Evolutionary conservation across 176 grass and related monocot species (phyloP).

Genomic region (Thinopyrum elongatum): DNA sequence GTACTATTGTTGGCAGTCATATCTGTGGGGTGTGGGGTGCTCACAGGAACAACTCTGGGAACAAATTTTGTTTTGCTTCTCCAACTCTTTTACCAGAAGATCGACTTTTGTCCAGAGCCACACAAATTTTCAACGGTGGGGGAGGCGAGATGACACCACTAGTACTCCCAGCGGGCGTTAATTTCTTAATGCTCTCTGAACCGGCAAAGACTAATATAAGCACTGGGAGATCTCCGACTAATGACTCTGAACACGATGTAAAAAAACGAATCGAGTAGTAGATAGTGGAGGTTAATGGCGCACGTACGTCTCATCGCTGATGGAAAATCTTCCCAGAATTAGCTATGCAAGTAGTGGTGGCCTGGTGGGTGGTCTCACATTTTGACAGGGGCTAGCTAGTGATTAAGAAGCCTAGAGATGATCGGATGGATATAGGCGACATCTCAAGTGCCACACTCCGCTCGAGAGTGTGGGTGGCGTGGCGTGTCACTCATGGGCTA

Average conservation of each 20-base stretch:
- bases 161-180: not conserved
- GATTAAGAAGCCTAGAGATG: not conserved
- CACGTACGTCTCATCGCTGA: slow-evolving; percentile 5
- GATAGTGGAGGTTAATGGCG: slow-evolving; percentile 25
- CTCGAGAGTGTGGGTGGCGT: not conserved
- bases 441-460: slow-evolving; percentile 26
- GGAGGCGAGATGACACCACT: slow-evolving; percentile 17
- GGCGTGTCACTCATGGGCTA: slow-evolving; percentile 29
- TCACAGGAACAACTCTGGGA: no score
- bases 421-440: slow-evolving; percentile 2
- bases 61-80: no score
- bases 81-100: not conserved
- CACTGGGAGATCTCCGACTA: not conserved
- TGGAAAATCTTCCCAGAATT: not conserved
- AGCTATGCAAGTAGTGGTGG: not conserved
- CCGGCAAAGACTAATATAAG: not conserved
- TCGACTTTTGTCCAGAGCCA: not conserved
- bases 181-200: not conserved
- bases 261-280: not conserved
- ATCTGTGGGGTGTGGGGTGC: no score
- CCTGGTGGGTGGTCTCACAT: not conserved
- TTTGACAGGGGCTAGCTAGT: not conserved
- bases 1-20: no score
- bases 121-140: slow-evolving; percentile 22
- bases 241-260: not conserved